phyloP scores from a whole-genome alignment of 257 asterid species.

The Osmanthus fragrans region DNA sequence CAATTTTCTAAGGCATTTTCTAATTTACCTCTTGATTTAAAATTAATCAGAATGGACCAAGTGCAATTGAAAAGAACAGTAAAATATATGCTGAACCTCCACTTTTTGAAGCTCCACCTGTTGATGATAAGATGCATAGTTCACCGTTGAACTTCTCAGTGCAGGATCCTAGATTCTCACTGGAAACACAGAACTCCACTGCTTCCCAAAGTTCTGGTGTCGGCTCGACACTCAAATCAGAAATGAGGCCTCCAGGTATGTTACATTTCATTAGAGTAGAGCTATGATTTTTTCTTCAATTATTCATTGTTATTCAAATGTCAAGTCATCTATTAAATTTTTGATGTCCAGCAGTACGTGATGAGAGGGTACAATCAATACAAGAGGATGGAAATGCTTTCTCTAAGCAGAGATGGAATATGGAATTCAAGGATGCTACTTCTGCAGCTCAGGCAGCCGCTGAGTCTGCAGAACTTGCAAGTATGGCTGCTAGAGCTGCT shows the following conservation, averaged over 20 bases:
- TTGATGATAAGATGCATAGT: constrained; percentile 33
- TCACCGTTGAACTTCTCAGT: constrained; percentile 33
- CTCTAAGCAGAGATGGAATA: constrained; percentile 54
- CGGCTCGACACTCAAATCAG: constrained; percentile 35
- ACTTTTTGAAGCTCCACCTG: constrained; percentile 30
- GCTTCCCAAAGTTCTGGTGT: constrained; percentile 36
- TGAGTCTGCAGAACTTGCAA: constrained; percentile 87
- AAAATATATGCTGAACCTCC: constrained; percentile 43
- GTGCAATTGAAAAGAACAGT: constrained; percentile 42
- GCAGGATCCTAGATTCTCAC: constrained; percentile 44
- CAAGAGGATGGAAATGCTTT: constrained; percentile 35
- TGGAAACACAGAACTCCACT: constrained; percentile 31
- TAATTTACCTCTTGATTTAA: constrained; percentile 3
- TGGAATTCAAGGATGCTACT: constrained; percentile 89
- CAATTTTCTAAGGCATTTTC: neutral
- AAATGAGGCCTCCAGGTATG: constrained; percentile 58
- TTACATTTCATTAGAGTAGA: neutral
- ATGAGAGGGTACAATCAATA: constrained; percentile 31
- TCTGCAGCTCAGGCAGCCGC: constrained; percentile 97
- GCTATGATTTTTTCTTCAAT: neutral
- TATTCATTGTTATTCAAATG: neutral
- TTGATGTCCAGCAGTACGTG: constrained; percentile 26
- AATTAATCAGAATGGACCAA: constrained; percentile 65
- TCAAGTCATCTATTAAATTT: neutral
- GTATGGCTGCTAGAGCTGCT: constrained; percentile 90